Base-by-base conservation (phyloP, 2,329 filamentous ascomycete species). In the Emergomyces orientalis region DNA sequence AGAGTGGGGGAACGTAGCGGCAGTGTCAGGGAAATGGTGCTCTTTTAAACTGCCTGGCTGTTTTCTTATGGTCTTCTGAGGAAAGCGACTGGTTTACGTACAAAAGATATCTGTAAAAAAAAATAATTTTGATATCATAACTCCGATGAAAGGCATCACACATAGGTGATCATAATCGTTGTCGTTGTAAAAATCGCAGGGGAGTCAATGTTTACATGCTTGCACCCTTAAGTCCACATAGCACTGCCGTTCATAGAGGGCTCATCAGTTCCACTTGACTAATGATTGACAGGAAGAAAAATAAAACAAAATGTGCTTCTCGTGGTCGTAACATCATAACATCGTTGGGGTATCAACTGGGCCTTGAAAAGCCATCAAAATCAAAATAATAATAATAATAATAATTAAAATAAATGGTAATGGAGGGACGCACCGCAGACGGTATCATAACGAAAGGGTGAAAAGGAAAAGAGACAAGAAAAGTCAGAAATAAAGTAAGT, bases 291-390 rank as follows among this genome's bases (percentile, higher is more conserved):
- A 17, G 4, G 47, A 2, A 9, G 22, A 8, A 25, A 25, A 25
- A 25, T 27, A 13, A 17, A 54, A 54, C 30, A 9, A 37, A 8
- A n/a, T 7, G 52, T 55, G 9, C 27, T 55, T 55, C 47, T 25
- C 30, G 13, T 37, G 30, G 7, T 37, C 51, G n/a, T 55, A 34
- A 55, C 30, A 22, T 55, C 52, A 11, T 55, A 22, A 37, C 3
- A 37, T 37, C 52, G 32, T 55, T 55, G 9, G 30, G 52, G 27
- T 57, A 57, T 57, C 54, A 41, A 57, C n/a, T 25, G 34, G n/a
- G 34, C n/a, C 54, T 6, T 22, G 34, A 19, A 30, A 41, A 13
- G 34, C 27, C 13, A 57, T 41, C 13, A 41, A 41, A 41, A 57
- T 57, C 30, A 22, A 37, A 4, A n/a, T n/a, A n/a, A n/a, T n/a